phyloP scores from a whole-genome alignment of 352 stramenopile species.

The Pythium phragmiticola region DNA sequence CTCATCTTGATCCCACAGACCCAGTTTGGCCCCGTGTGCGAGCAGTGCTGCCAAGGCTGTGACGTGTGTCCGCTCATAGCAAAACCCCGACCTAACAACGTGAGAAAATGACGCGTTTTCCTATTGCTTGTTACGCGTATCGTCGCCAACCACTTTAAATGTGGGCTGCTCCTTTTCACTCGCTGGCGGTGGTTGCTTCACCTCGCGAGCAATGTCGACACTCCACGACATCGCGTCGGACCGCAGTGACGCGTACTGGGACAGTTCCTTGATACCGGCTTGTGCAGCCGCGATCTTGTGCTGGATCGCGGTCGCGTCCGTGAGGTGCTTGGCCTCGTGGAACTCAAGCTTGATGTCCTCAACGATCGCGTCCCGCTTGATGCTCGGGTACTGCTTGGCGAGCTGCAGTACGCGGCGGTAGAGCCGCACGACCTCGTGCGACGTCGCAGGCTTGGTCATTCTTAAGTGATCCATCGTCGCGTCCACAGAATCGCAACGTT shows the following conservation, averaged over 20 bases:
- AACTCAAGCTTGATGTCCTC: constrained; percentile 85
- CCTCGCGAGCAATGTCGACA: constrained; percentile 67
- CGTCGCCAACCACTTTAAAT: constrained; percentile 52
- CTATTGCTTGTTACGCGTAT: constrained; percentile 16
- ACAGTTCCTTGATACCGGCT: constrained; percentile 73
- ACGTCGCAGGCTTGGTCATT: constrained; percentile 33
- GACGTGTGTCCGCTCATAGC: constrained; percentile 31
- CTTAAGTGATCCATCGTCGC: neutral
- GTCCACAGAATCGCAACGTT: neutral
- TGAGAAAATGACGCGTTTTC: neutral
- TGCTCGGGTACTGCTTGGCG: constrained; percentile 76
- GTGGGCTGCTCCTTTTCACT: neutral
- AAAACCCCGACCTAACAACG: neutral
- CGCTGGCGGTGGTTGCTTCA: neutral
- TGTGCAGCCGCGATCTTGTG: constrained; percentile 68
- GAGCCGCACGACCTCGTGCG: constrained; percentile 66
- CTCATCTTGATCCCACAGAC: constrained; percentile 77
- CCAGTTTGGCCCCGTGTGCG: constrained; percentile 71
- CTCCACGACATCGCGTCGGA: constrained; percentile 56
- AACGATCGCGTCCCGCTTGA: constrained; percentile 82
- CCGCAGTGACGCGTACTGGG: constrained; percentile 72
- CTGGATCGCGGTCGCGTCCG: constrained; percentile 54
- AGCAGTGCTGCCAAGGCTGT: constrained; percentile 66
- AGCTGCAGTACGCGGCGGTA: constrained; percentile 85
- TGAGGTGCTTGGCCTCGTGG: constrained; percentile 70